Percentiles rank a stretch among this genome's conserved stretches.
Conservation (phyloP, 2,329 filamentous ascomycete genomes). For the Domatiomyces globalis region DNA sequence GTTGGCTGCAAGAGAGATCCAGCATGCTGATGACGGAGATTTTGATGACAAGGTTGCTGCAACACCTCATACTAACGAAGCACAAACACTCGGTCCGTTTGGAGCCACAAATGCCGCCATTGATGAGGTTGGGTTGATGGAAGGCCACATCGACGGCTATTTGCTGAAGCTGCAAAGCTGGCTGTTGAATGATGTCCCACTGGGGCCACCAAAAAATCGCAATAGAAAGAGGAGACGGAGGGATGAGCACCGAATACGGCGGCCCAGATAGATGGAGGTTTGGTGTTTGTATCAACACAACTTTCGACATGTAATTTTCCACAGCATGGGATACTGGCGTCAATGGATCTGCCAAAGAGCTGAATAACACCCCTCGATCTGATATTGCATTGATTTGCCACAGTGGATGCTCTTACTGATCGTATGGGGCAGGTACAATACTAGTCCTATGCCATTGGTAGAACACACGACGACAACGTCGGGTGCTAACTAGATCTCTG, state of each 20-base stretch:
- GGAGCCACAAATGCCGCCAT: slow-evolving; percentile 18
- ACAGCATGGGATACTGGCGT: too few relatives aligned
- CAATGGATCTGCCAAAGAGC: too few relatives aligned
- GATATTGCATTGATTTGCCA: background rate
- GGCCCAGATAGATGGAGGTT: slow-evolving; percentile 12
- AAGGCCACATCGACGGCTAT: slow-evolving; percentile 55
- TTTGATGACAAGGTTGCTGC: slow-evolving; percentile 52
- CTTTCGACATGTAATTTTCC: background rate
- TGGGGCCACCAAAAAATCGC: slow-evolving; percentile 34
- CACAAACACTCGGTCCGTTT: slow-evolving; percentile 13
- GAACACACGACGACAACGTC: background rate
- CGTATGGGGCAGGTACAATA: background rate
- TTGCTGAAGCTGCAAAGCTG: slow-evolving; percentile 57
- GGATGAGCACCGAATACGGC: slow-evolving; percentile 32
- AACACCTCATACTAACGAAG: slow-evolving; percentile 20
- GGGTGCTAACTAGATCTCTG: too few relatives aligned
- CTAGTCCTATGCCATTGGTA: background rate
- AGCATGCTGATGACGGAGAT: slow-evolving; percentile 69
- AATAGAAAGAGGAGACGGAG: slow-evolving; percentile 35
- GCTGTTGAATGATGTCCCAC: slow-evolving; percentile 36
- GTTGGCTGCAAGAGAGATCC: slow-evolving; percentile 74
- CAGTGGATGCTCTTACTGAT: background rate
- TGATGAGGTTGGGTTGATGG: slow-evolving; percentile 28
- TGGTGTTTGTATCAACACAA: background rate
- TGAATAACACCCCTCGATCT: background rate